Evolutionary conservation across 345 rosid species (phyloP), one percentile per base, ranked within the genome.

Genomic region (Salix exigua): DNA sequence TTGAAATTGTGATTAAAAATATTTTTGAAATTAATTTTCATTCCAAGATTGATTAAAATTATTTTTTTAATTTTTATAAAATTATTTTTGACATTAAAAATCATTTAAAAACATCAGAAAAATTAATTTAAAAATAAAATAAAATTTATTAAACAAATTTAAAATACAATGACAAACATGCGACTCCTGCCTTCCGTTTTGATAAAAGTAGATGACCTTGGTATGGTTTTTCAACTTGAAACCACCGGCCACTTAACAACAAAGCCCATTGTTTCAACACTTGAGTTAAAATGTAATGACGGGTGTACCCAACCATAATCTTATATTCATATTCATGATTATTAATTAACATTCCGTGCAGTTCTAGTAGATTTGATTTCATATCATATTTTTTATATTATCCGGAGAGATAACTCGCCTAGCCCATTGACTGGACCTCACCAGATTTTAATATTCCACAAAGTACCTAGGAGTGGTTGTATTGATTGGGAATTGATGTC

Each of bases 171-270:
- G 30, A 28, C 1, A 28, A 28, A 28, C 30, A 28, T 28, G 30
- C 1, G 30, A 28, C 37, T 33, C 37, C 37, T 33, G 37, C 50
- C 50, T 46, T 46, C 5, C 18, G 50, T 46, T 33, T 46, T 46
- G 50, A 46, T 46, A 46, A 13, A 33, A 46, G 18, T 14, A 21
- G 23, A 1, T 37, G 30, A 65, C 31, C 40, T 21, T 5, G 68
- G 68, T 30, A 25, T 16, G 62, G 53, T 51, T 71, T 71, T 71
- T 30, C 64, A 19, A 46, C 74, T 51, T 71, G 37, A 71, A 19
- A 30, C 28, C 74, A 53, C 25, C 64, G 21, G 21, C 67, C 37
- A 17, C 53, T 50, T 44, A 44, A 4, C 50, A 46, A 46, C 50
- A 12, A 46, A 46, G 50, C 38, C 46, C 62, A 7, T 46, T 70